Conservation (phyloP, 2,329 filamentous ascomycete species). For the Pseudogymnoascus sp. region DNA sequence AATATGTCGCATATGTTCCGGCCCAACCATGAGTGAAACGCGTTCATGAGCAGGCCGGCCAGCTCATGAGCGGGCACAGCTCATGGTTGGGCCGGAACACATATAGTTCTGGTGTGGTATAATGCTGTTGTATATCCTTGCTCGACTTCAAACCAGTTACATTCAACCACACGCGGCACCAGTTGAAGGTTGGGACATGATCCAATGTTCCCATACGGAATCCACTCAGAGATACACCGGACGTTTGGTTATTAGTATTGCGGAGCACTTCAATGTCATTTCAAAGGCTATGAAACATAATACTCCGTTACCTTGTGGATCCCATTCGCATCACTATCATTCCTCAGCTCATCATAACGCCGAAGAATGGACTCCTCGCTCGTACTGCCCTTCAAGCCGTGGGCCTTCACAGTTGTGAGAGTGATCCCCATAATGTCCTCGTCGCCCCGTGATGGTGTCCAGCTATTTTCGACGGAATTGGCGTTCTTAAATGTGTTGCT, state of each 20-base stretch:
- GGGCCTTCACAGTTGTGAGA: constrained; percentile 2
- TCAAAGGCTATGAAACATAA: neutral
- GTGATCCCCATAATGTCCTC: neutral
- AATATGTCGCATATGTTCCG: neutral
- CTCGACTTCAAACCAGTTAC: too few relatives aligned
- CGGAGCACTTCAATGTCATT: neutral
- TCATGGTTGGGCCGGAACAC: too few relatives aligned
- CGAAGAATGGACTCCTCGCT: constrained; percentile 15
- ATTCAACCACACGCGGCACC: too few relatives aligned
- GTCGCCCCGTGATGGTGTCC: constrained; percentile 12
- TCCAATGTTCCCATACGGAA: too few relatives aligned
- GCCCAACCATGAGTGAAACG: too few relatives aligned
- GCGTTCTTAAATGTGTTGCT: constrained; percentile 10
- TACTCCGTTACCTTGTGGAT: neutral
- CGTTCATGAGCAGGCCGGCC: too few relatives aligned
- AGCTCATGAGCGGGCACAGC: too few relatives aligned
- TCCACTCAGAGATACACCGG: too few relatives aligned
- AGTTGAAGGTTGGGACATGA: too few relatives aligned
- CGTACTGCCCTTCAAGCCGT: constrained; percentile 1
- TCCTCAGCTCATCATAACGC: neutral
- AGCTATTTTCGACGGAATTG: constrained; percentile 14
- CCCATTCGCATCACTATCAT: neutral
- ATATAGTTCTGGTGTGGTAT: too few relatives aligned
- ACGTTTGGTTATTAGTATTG: neutral
- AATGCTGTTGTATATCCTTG: too few relatives aligned